These are phyloP conservation scores for Fusarium sp. DNA, from an alignment of 2,329 filamentous ascomycete species.

Conservation along the genomic window DNA sequence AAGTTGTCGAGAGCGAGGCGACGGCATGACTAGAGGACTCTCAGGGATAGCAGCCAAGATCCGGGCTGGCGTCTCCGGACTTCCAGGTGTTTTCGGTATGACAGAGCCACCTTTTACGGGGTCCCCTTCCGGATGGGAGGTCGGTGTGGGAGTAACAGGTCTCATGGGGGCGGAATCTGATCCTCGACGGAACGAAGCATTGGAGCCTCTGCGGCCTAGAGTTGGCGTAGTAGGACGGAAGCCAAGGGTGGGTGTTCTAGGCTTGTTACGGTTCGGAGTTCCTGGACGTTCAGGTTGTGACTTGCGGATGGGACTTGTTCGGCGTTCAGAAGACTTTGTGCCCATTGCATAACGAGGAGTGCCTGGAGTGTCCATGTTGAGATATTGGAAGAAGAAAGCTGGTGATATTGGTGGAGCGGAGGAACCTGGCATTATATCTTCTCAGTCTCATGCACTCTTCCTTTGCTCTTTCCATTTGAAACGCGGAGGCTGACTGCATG, in stretches of 20 bases:
- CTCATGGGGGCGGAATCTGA: constrained; percentile 36
- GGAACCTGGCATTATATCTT: constrained; percentile 14
- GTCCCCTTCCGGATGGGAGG: constrained; percentile 8
- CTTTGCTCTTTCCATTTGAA: neutral
- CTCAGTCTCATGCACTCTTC: neutral
- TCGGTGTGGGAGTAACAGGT: constrained; percentile 27
- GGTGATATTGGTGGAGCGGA: neutral
- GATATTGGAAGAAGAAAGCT: neutral
- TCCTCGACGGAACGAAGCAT: constrained; percentile 21
- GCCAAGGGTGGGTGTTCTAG: constrained; percentile 32
- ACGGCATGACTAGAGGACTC: constrained; percentile 28
- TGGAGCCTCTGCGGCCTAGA: constrained; percentile 32
- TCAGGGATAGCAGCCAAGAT: constrained; percentile 38
- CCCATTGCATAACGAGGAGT: constrained; percentile 45
- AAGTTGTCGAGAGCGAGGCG: constrained; percentile 35
- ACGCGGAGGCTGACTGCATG: neutral
- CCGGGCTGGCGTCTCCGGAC: constrained; percentile 19
- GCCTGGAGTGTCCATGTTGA: constrained; percentile 7
- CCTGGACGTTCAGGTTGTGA: constrained; percentile 24
- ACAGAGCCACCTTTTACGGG: constrained; percentile 17
- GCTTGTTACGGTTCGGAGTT: constrained; percentile 34
- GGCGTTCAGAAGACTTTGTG: constrained; percentile 38
- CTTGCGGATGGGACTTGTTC: constrained; percentile 40
- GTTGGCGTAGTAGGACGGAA: constrained; percentile 42
- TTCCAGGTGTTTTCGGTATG: constrained; percentile 7